phyloP scores from a whole-genome alignment of 208 protist genomes.

The Herpetomonas samuelpessoai region DNA sequence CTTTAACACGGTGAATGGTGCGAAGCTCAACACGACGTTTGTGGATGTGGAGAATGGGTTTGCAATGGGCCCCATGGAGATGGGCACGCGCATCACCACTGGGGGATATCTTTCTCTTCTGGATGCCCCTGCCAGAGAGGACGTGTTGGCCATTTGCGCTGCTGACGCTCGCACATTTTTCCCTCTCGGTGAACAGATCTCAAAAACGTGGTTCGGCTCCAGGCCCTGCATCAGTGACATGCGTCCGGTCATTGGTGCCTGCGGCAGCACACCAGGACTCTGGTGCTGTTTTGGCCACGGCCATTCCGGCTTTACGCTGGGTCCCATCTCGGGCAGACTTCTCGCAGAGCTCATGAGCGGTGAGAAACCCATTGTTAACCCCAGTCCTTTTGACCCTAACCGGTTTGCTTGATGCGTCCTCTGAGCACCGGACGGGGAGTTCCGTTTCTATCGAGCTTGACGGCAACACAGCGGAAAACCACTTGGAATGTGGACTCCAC shows the following conservation, averaged over 20 bases:
- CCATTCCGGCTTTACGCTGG: constrained; percentile 20
- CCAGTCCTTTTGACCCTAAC: constrained; percentile 13
- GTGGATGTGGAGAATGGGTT: constrained; percentile 25
- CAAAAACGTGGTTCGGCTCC: constrained; percentile 18
- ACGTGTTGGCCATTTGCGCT: constrained; percentile 14
- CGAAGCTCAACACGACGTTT: constrained; percentile 13
- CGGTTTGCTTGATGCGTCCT: no score
- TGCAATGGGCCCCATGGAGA: constrained; percentile 15
- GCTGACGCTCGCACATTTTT: constrained; percentile 9
- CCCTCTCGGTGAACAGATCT: constrained; percentile 13
- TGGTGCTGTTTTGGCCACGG: constrained; percentile 29
- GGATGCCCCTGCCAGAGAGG: constrained; percentile 8
- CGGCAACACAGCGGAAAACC: no score
- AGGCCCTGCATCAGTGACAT: constrained; percentile 24
- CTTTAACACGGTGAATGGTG: constrained; percentile 10
- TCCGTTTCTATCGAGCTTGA: no score
- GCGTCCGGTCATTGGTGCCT: constrained; percentile 24
- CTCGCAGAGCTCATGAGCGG: constrained; percentile 19
- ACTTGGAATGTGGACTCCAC: no score
- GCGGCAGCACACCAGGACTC: constrained; percentile 16
- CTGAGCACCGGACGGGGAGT: no score
- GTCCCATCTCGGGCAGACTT: constrained; percentile 18
- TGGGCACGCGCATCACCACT: constrained; percentile 26
- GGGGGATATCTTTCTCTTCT: constrained; percentile 22
- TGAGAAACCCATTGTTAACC: constrained; percentile 21